Evolutionary conservation across 2,329 filamentous ascomycete genomes (phyloP).

Genomic region (Fusarium paranaense): DNA sequence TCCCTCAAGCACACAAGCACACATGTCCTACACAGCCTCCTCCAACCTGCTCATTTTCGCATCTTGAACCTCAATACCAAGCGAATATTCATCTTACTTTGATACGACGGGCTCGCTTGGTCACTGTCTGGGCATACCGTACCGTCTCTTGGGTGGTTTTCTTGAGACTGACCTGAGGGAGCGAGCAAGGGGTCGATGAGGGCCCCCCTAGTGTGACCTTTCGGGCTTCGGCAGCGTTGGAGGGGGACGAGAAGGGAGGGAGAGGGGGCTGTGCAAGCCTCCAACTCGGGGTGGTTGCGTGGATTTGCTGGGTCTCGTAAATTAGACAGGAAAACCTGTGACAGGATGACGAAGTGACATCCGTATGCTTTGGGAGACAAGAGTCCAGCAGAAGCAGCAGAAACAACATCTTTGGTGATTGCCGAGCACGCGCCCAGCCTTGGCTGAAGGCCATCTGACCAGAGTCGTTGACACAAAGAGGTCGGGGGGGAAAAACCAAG

Average conservation of each 20-base stretch:
- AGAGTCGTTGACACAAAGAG: conserved; percentile 27
- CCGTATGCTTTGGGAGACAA: neutral
- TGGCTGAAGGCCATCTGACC: conserved; percentile 18
- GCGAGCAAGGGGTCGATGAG: conserved; percentile 9
- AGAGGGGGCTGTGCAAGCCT: conserved; percentile 38
- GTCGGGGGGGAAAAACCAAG: neutral
- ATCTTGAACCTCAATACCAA: neutral
- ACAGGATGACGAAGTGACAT: conserved; percentile 6
- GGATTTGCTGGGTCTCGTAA: conserved; percentile 12
- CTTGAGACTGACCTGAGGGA: neutral
- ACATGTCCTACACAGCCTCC: neutral
- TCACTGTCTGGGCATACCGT: neutral
- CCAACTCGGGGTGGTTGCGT: conserved; percentile 3
- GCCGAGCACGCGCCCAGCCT: conserved; percentile 8
- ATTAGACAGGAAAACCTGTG: conserved; percentile 34
- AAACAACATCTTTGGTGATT: neutral
- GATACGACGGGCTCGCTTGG: neutral
- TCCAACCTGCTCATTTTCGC: neutral
- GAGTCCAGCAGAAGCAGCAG: neutral
- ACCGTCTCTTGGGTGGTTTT: neutral
- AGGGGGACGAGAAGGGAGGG: conserved; percentile 10
- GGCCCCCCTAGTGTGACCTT: conserved; percentile 5
- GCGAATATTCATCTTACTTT: neutral
- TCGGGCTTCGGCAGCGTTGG: conserved; percentile 31
- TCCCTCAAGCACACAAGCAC: neutral